Conservation (phyloP, 164 flowering plant genomes). For the Vitis cinerea region DNA sequence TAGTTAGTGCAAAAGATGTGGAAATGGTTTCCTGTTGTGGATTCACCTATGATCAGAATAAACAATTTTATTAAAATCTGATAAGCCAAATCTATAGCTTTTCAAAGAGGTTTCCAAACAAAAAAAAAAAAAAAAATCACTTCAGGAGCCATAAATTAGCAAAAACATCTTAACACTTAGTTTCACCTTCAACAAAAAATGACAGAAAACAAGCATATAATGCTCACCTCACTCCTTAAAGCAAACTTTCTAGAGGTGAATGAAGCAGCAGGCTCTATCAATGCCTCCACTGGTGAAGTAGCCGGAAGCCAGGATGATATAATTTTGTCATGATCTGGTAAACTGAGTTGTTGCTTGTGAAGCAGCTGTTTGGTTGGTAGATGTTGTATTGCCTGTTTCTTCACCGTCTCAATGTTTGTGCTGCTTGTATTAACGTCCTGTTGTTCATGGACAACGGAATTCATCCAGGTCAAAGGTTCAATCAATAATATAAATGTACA, state of each 20-base stretch:
- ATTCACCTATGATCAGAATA: too few relatives aligned
- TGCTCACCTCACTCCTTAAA: slow-evolving; percentile 45
- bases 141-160: too few relatives aligned
- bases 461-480: not conserved
- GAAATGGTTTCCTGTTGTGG: slow-evolving; percentile 43
- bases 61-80: not conserved
- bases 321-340: not conserved
- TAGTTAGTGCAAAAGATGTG: slow-evolving; percentile 65
- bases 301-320: slow-evolving; percentile 11
- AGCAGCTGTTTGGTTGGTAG: slow-evolving; percentile 16
- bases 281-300: slow-evolving; percentile 7
- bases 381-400: too few relatives aligned
- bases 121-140: too few relatives aligned
- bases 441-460: slow-evolving; percentile 9
- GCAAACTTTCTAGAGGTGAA: slow-evolving; percentile 28
- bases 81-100: not conserved
- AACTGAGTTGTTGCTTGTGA: slow-evolving; percentile 32
- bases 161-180: too few relatives aligned
- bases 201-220: too few relatives aligned
- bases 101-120: too few relatives aligned
- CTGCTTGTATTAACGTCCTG: slow-evolving; percentile 17
- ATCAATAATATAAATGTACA: too few relatives aligned
- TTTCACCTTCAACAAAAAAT: too few relatives aligned
- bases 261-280: slow-evolving; percentile 12
- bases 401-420: not conserved